Evolutionary conservation across 2,329 filamentous ascomycete species (phyloP).

Genomic region (Thelonectria discophora): DNA sequence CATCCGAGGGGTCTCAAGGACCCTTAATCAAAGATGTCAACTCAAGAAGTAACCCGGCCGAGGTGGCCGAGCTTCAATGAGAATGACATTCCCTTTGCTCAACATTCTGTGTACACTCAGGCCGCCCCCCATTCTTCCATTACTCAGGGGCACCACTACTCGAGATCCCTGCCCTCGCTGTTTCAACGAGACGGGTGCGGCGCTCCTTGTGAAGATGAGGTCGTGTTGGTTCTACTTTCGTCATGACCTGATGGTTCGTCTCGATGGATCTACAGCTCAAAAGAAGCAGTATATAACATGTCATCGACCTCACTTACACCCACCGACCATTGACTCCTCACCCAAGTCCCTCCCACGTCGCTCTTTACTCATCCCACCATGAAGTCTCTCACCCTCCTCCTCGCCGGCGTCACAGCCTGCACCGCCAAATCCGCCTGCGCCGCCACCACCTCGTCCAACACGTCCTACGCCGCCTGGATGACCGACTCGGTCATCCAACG

Average conservation of each 20-base stretch:
- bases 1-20: neutral
- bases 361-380: slow-evolving; percentile 1
- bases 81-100: too few species aligned
- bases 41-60: neutral
- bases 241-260: neutral
- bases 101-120: neutral
- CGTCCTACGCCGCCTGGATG: slow-evolving; percentile 49
- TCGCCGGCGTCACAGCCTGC: slow-evolving; percentile 13
- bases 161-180: too few species aligned
- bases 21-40: neutral
- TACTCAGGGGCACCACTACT: slow-evolving; percentile 7
- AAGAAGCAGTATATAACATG: neutral
- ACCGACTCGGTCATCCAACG: slow-evolving; percentile 58
- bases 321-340: neutral
- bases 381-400: slow-evolving; percentile 12
- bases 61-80: neutral
- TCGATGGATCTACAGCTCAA: too few species aligned
- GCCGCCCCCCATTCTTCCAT: slow-evolving; percentile 23
- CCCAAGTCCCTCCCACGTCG: neutral
- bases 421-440: slow-evolving; percentile 6
- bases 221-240: too few species aligned
- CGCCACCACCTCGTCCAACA: slow-evolving; percentile 9
- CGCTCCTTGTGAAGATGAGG: too few species aligned
- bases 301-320: neutral
- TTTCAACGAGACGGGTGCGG: too few species aligned